Evolutionary conservation across 2,329 filamentous ascomycete genomes (phyloP), one percentile per base, ranked within the genome.

Genomic region (Aureobasidium vineae): DNA sequence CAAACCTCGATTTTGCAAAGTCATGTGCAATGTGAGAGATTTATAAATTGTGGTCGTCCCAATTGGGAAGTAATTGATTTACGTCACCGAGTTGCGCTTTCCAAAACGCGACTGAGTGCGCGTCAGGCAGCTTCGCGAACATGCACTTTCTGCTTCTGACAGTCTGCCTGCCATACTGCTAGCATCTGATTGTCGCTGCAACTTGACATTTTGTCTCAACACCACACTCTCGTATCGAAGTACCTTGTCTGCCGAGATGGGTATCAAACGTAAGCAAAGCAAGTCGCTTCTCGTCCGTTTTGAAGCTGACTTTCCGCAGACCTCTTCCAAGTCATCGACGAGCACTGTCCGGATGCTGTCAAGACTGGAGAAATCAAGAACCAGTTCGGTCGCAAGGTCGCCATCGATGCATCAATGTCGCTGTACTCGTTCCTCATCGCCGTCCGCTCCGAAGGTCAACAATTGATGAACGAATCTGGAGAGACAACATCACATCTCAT

Each of bases 371-470:
- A 99, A 76, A 99, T 99, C 84, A 99, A 99, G 82, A 94, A 94
- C 73, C 95, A 99, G 71, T 99, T 99, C 77, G 95, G 95, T 70
- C 91, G 95, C 77, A 99, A 99, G 81, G 94, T 99, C 69, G 94
- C 94, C 63, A 97, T 97, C 79, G 93, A 96, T 73, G 91, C 88
- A 53, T 99, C 95, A 56, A 99, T 99, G 95, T 96, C 91, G 80
- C 93, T 99, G 75, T 99, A 99, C 84, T 96, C 91, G 79, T 99
- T 99, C 82, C 86, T 99, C 68, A 95, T 99, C 76, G 95, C 95
- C 59, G 95, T 99, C 65, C 92, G 95, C 72, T 97, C 93, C 73
- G 92, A 97, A 73, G 95, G 95, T 72, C 92, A 99, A 78, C 92
- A 97, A 79, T 88, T 99, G 73, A 98, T 89, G 85, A 96, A 89